Evolutionary conservation across 176 grass and related monocot species (phyloP), one percentile per base, ranked within the genome.

Genomic region (Oryza longistaminata): DNA sequence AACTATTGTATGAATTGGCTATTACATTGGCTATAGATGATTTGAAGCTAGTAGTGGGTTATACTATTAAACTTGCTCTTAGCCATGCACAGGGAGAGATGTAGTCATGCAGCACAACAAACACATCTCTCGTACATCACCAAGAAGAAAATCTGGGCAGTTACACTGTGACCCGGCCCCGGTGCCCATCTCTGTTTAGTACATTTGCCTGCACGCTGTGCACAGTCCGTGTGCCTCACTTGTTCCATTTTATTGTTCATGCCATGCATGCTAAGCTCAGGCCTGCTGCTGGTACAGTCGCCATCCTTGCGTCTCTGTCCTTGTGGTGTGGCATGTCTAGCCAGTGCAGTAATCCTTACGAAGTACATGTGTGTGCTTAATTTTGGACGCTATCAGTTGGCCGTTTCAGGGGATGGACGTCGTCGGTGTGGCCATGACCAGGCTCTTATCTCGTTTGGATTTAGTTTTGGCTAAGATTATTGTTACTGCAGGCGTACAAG

Each of bases 311-410:
- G 73, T 75, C 77, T n/a, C 61, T 16, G 0, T 74, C 85, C 2
- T 29, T 31, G 3, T n/a, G 58, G 21, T 9, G 66, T n/a, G 75
- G 4, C 31, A 21, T 83, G 82, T 53, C 61, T 37, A 31, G 26
- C n/a, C 7, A 45, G 26, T 35, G 64, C 42, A 43, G 42, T 43
- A 24, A 4, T 80, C 45, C 64, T 43, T 16, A n/a, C n/a, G n/a
- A n/a, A n/a, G n/a, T n/a, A n/a, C 29, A 26, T 45, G 37, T 80
- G 61, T 39, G 49, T 0, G 21, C 58, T 24, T 62, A 62, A 62
- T 85, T 85, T n/a, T 83, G 74, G 84, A 86, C 74, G 88, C 60
- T 79, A 61, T 71, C 79, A 24, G 27, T 68, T 77, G 85, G 73
- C 62, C 62, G 31, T 48, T 65, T 83, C 64, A 19, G 65, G 79